phyloP scores from a whole-genome alignment of 2,329 filamentous ascomycete genomes.

The Diaporthe ampelina region DNA sequence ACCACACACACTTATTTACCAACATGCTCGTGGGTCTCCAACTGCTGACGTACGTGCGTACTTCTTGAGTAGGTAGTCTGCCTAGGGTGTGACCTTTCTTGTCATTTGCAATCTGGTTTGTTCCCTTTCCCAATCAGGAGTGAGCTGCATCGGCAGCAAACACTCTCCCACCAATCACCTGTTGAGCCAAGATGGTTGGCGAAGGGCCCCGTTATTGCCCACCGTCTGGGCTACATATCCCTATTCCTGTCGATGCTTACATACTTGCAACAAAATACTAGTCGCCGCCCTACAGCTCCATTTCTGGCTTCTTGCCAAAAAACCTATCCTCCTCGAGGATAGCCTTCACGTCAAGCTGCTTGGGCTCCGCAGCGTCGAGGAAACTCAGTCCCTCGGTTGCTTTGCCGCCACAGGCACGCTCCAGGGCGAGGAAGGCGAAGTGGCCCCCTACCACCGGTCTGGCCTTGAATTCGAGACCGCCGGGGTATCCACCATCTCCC shows the following conservation, averaged over 20 bases:
- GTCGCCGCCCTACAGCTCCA: conserved; percentile 31
- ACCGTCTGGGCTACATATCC: neutral
- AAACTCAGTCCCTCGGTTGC: conserved; percentile 71
- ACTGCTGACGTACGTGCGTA: conserved; percentile 8
- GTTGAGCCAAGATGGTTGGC: neutral
- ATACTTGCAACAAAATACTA: neutral
- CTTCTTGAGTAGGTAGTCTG: neutral
- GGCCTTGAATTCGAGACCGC: conserved; percentile 80
- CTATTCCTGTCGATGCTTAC: neutral
- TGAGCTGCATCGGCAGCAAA: neutral
- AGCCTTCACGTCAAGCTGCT: conserved; percentile 52
- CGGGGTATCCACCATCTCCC: conserved; percentile 79
- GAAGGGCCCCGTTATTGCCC: neutral
- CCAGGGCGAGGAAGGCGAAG: conserved; percentile 87
- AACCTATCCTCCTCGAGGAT: conserved; percentile 46
- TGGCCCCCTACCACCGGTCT: conserved; percentile 87
- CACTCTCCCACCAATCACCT: neutral
- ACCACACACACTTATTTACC: neutral
- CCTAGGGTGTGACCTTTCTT: neutral
- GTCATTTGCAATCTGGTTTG: conserved; percentile 24
- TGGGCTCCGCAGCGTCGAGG: conserved; percentile 56
- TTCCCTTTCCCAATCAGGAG: neutral
- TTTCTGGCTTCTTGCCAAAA: conserved; percentile 32
- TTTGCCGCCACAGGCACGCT: conserved; percentile 81
- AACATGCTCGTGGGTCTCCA: neutral